Base-by-base conservation (phyloP, 2,329 filamentous ascomycete species). In the Capronia americana region DNA sequence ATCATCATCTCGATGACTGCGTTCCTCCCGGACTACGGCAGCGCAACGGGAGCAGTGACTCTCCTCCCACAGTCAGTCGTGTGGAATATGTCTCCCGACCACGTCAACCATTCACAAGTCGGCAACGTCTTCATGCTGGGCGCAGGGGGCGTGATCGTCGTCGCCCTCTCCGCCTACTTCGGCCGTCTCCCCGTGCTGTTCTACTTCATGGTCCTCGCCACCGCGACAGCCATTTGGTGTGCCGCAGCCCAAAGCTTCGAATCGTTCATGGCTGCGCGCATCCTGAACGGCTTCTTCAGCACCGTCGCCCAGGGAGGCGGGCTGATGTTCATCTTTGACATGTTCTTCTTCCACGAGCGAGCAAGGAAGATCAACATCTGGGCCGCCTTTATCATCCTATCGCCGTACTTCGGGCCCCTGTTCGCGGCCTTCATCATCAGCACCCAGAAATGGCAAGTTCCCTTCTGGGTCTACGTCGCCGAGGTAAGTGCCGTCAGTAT, bases 81-180 rank as follows among this genome's bases (percentile, higher is more conserved):
- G 44, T 81, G 79, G 79, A 65, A 74, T 26, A 77, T 80, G 72
- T 75, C 75, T 6, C 69, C 74, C 10, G 77, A 79, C 61, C 67
- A 73, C 41, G 78, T 82, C 59, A 78, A 81, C 61, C 76, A 79
- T 59, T 77, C 75, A 0, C 75, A 78, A 57, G 78, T 77, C 5
- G 79, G 78, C 30, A 81, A 81, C 70, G 74, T 80, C 5, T 81
- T 82, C 71, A 79, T 80, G 77, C 69, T 81, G 6, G 80, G 80
- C 3, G 77, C 77, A 0, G 79, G 75, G 70, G 79, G 79, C 12
- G 66, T 80, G 12, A 71, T 81, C 32, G 75, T 78, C 8, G 79
- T 82, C 8, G 74, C 74, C 6, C 69, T 81, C 0, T 74, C 78
- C 0, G 77, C 76, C 4, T 82, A 80, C 69, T 81, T 81, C 63